Base-by-base conservation (phyloP, 2,329 filamentous ascomycete genomes). In the Claviceps maximensis region DNA sequence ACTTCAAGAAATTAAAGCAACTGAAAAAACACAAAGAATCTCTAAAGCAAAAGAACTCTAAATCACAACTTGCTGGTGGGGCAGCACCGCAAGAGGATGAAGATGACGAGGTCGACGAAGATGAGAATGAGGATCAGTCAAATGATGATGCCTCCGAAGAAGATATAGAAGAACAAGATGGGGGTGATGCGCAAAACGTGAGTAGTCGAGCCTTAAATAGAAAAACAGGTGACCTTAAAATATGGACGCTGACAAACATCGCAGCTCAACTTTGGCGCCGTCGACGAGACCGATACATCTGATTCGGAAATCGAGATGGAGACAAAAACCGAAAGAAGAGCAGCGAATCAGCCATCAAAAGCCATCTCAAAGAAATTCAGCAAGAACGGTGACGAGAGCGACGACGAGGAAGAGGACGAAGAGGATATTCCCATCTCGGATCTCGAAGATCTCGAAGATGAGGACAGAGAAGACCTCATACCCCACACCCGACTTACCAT, bases 401-500 rank as follows among this genome's bases (percentile, higher is more conserved):
- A 76, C 0, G 76, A 76, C 0, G 79, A 82, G 0, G 79, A 81
- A 0, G 84, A 86, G 23, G 86, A 89, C 4, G 87, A 91, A 46
- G 88, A 93, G 59, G 89, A 94, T 58, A 89, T 96, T 46, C 85
- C 90, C 4, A 80, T 95, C 58, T 95, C 89, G 33, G 90, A 96
- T 62, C 83, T 93, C 50, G 86, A 87, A 62, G 87, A 87, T 51
- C 72, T 83, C 29, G 73, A 86, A 52, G 88, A 87, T 21, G 86
- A 87, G 58, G 89, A 94, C 62, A 85, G 82, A 62, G 87, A 87
- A 69, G 90, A 95, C 64, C 79, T 95, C 42, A 82, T 95, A 56
- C 88, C 89, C 17, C 87, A 95, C 71, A 89, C 93, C 67, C 87
- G 89, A 62, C 83, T 96, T 59, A 96, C 90, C 51, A 97, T 97